Percentiles rank a stretch among this genome's conserved stretches.
These are phyloP conservation scores for Cytospora schulzeri DNA, from an alignment of 2,329 filamentous ascomycete species.

Conservation along the genomic window DNA sequence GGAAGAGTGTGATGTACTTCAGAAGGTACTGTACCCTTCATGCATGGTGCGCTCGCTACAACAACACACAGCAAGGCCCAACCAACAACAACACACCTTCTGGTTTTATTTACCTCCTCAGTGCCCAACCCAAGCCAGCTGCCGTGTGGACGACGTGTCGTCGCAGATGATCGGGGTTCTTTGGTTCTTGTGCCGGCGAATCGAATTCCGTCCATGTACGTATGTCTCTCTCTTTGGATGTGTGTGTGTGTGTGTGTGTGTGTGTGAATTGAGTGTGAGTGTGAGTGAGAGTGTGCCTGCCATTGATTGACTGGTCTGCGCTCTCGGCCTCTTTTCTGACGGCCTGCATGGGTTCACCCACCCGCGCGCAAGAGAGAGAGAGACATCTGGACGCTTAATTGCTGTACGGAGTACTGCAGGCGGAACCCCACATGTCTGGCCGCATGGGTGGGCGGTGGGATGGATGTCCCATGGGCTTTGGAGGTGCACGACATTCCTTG, in stretches of 20 bases:
- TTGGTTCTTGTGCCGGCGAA: neutral
- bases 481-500: neutral
- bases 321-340: too few species aligned
- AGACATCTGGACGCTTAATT: neutral
- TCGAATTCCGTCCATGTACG: neutral
- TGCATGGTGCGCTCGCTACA: neutral
- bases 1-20: too few species aligned
- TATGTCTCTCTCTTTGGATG: neutral
- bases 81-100: constrained; percentile 1
- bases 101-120: neutral
- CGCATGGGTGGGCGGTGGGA: constrained; percentile 3
- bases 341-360: neutral
- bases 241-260: neutral
- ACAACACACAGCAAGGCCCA: constrained; percentile 2
- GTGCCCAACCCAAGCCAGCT: constrained; percentile 8
- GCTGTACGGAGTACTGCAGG: neutral
- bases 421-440: constrained; percentile 9
- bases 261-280: neutral
- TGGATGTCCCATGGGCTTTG: neutral
- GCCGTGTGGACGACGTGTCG: constrained; percentile 14
- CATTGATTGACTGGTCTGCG: neutral
- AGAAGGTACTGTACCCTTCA: constrained; percentile 3
- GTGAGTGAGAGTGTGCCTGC: neutral
- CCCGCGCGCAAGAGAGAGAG: neutral
- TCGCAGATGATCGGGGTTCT: neutral